Evolutionary conservation across 768 basidiomycete species (phyloP), one percentile per base, ranked within the genome.

Genomic region (Amanita thiersii): DNA sequence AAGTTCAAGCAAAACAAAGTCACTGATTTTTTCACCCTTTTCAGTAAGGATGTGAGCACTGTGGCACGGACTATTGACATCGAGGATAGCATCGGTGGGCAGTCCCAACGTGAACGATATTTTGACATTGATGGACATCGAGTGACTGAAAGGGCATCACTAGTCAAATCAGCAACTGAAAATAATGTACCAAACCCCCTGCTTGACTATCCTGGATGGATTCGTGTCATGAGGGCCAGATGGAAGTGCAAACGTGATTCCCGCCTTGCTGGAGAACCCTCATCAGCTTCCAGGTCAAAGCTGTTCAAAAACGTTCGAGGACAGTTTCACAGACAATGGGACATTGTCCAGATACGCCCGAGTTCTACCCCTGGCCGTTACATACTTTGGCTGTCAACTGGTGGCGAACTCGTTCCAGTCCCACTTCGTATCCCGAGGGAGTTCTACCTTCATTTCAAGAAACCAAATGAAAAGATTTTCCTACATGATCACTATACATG

Each of bases 1-100:
- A 96, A 90, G 63, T 97, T 98, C 68, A 92, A 89, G 58, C 96
- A 99, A 60, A 94, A 97, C 62, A 97, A 93, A 62, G 67, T 99
- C 37, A 93, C 91, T 0, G 91, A 97, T 52, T 97, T 98, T 66
- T 98, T 99, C 65, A 72, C 64, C 44, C 62, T 61, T 31, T 57
- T 59, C 21, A 57, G 52, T 11, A 60, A 55, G 38, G 59, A 58
- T 6, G 59, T 58, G 47, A 51, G 14, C 54, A 54, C 18, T n/a
- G 64, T 61, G 26, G 54, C 56, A 1, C 63, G 64, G 14, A 51
- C 56, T 6, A 21, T 33, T 39, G 44, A 45, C 12, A 45, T 45
- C 4, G 55, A 56, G 15, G 83, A 84, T 53, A 82, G 8, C 15
- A n/a, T 19, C 19, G 10, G 14, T 39, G 10, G 14, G 17, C 25